A percentile compares a stretch with the other conserved stretches of the same genome.
Evolutionary conservation across 1,284 basidiomycete genomes (phyloP).

Genomic region (Gomphus bonarii): DNA sequence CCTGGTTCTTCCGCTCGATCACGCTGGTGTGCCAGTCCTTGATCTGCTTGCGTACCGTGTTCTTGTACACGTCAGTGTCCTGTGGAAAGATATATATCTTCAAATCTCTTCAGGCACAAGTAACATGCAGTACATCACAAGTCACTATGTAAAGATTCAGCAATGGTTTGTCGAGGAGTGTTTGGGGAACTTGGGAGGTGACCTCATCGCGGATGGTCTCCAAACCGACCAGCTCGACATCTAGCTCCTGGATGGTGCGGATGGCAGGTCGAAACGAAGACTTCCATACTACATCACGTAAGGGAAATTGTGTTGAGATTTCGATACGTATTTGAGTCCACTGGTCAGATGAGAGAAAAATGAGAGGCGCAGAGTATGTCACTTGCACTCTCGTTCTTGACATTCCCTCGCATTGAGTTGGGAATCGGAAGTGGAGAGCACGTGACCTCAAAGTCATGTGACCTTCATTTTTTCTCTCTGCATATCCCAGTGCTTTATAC

Average conservation of each 20-base stretch:
- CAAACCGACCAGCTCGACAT: slow-evolving; percentile 61
- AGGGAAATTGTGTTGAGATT: slow-evolving; percentile 65
- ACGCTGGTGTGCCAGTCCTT: slow-evolving; percentile 81
- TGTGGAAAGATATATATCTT: slow-evolving; percentile 23
- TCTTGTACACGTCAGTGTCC: slow-evolving; percentile 82
- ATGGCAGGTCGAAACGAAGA: slow-evolving; percentile 56
- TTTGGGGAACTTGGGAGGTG: slow-evolving; percentile 66
- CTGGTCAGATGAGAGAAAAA: slow-evolving; percentile 53
- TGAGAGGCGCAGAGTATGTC: slow-evolving; percentile 54
- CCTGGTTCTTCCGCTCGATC: slow-evolving; percentile 65
- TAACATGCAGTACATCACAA: slow-evolving; percentile 59
- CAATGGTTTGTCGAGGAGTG: slow-evolving; percentile 77
- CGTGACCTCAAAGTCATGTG: too few relatives aligned
- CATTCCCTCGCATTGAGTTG: slow-evolving; percentile 16
- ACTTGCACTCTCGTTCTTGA: slow-evolving; percentile 38
- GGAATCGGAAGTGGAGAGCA: neutral
- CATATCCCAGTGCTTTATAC: too few relatives aligned
- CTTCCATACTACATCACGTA: slow-evolving; percentile 90
- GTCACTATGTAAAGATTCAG: slow-evolving; percentile 78
- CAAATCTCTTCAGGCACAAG: neutral
- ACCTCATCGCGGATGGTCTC: slow-evolving; percentile 64
- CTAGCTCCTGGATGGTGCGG: slow-evolving; percentile 81
- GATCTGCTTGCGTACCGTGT: slow-evolving; percentile 71
- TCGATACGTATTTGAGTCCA: slow-evolving; percentile 63
- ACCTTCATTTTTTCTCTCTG: too few relatives aligned